Percentiles rank a stretch among this genome's conserved stretches.
Evolutionary conservation across 2,329 filamentous ascomycete genomes (phyloP).

Genomic region (Emydomyces testavorans): DNA sequence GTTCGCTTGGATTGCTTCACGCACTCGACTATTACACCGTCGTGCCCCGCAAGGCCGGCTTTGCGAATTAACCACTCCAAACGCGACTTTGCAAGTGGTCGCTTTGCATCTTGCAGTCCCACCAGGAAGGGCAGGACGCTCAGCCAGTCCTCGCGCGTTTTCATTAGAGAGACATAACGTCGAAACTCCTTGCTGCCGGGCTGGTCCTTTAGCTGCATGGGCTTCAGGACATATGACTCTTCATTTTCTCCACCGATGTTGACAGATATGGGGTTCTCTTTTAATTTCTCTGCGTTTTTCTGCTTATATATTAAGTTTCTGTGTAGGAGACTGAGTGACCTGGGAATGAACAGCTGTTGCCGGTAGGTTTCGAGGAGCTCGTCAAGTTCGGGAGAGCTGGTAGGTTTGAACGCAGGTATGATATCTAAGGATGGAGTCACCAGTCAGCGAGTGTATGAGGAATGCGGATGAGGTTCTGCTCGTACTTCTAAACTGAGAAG

Average conservation of each 20-base stretch:
- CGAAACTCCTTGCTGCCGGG: constrained; percentile 27
- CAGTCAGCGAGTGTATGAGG: not conserved
- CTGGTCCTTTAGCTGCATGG: constrained; percentile 25
- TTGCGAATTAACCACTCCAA: constrained; percentile 31
- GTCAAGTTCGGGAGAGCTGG: constrained; percentile 33
- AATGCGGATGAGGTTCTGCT: not conserved
- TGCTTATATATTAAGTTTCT: constrained; percentile 31
- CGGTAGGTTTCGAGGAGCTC: constrained; percentile 32
- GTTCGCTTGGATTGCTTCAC: constrained; percentile 28
- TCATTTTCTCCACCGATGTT: constrained; percentile 27
- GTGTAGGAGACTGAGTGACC: constrained; percentile 29
- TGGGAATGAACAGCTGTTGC: constrained; percentile 36
- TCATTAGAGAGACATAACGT: constrained; percentile 28
- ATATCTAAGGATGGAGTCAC: constrained; percentile 17
- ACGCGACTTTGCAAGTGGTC: constrained; percentile 19
- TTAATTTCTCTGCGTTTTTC: constrained; percentile 27
- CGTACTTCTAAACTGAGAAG: constrained; percentile 27
- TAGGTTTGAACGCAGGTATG: constrained; percentile 32
- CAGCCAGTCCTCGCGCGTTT: constrained; percentile 30
- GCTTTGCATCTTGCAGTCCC: constrained; percentile 27
- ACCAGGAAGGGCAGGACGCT: constrained; percentile 34
- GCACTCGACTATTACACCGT: constrained; percentile 28
- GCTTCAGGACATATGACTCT: constrained; percentile 30
- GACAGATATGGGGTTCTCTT: constrained; percentile 33
- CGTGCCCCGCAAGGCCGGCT: constrained; percentile 27